These are phyloP conservation scores for Ceratocystis eucalypticola DNA, from an alignment of 2,329 filamentous ascomycete genomes.

Conservation along the genomic window DNA sequence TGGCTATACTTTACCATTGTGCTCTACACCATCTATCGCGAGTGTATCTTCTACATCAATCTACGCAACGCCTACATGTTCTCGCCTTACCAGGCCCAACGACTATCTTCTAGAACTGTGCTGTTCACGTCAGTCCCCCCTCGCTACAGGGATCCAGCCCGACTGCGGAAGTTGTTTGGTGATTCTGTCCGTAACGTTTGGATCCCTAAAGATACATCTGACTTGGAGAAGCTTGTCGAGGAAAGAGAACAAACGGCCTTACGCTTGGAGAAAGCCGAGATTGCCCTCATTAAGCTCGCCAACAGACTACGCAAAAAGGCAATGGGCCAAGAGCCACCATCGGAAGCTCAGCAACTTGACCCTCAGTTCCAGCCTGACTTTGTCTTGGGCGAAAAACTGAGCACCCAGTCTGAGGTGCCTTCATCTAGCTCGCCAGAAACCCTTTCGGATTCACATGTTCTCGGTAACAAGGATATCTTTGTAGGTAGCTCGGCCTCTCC, in stretches of 20 bases:
- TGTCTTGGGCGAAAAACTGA: slow-evolving; percentile 9
- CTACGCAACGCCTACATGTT: slow-evolving; percentile 87
- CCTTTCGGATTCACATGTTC: background rate
- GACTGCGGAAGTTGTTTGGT: slow-evolving; percentile 64
- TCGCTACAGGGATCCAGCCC: slow-evolving; percentile 59
- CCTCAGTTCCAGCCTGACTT: slow-evolving; percentile 11
- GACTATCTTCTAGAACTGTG: slow-evolving; percentile 80
- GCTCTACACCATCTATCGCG: slow-evolving; percentile 76
- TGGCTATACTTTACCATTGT: slow-evolving; percentile 82
- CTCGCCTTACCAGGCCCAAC: slow-evolving; percentile 66
- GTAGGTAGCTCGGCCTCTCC: background rate
- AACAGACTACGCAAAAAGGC: slow-evolving; percentile 48
- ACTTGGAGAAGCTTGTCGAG: slow-evolving; percentile 63
- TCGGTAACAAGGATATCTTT: slow-evolving; percentile 6
- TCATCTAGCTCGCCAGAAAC: slow-evolving; percentile 22
- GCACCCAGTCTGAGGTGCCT: slow-evolving; percentile 25
- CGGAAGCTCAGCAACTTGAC: slow-evolving; percentile 4
- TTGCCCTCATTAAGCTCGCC: slow-evolving; percentile 62
- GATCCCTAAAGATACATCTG: slow-evolving; percentile 60
- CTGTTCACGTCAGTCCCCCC: slow-evolving; percentile 80
- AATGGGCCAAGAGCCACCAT: slow-evolving; percentile 9
- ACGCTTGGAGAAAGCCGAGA: slow-evolving; percentile 72
- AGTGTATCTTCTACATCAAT: slow-evolving; percentile 88
- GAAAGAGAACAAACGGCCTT: slow-evolving; percentile 62
- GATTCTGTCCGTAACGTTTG: slow-evolving; percentile 69